A percentile compares a stretch with the other conserved stretches of the same genome.
Evolutionary conservation across 495 filamentous ascomycete genomes (phyloP).

Genomic region (Sporormia fimetaria): DNA sequence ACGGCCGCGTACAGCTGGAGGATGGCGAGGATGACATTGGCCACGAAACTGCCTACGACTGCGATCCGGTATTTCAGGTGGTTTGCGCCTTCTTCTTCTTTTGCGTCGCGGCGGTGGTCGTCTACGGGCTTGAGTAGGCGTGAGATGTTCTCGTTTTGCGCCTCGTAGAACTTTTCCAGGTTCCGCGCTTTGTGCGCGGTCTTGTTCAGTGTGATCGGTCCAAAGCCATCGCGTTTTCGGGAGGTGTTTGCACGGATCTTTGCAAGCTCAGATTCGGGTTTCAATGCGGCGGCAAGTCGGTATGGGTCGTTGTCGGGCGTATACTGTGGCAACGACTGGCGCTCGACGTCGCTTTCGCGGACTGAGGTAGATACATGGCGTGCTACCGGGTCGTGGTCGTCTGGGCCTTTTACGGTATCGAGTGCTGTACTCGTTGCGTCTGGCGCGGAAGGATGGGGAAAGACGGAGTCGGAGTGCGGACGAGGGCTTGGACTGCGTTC

Average conservation of each 20-base stretch:
- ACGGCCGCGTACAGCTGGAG: conserved; percentile 85
- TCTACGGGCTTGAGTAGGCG: conserved; percentile 84
- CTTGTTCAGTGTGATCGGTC: conserved; percentile 35
- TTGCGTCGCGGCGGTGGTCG: conserved; percentile 72
- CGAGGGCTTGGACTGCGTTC: conserved; percentile 21
- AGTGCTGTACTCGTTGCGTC: conserved; percentile 36
- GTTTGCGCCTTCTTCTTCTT: conserved; percentile 67
- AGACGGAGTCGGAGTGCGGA: conserved; percentile 6
- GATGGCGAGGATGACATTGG: conserved; percentile 65
- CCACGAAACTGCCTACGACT: conserved; percentile 76
- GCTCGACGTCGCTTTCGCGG: conserved; percentile 43
- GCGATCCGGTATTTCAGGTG: conserved; percentile 79
- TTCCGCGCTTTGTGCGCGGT: conserved; percentile 43
- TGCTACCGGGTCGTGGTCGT: conserved; percentile 37
- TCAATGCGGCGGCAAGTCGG: conserved; percentile 65
- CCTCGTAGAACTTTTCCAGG: conserved; percentile 75
- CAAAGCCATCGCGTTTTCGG: conserved; percentile 54
- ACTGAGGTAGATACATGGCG: conserved; percentile 31
- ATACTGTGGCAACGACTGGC: conserved; percentile 48
- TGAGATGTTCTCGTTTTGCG: conserved; percentile 88
- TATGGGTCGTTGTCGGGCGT: conserved; percentile 64
- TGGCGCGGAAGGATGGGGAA: neutral
- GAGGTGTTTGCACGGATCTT: conserved; percentile 73
- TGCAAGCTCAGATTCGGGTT: conserved; percentile 65
- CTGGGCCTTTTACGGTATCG: conserved; percentile 30